Base-by-base conservation (phyloP, 2,329 filamentous ascomycete species). In the Xylariaceae sp. region DNA sequence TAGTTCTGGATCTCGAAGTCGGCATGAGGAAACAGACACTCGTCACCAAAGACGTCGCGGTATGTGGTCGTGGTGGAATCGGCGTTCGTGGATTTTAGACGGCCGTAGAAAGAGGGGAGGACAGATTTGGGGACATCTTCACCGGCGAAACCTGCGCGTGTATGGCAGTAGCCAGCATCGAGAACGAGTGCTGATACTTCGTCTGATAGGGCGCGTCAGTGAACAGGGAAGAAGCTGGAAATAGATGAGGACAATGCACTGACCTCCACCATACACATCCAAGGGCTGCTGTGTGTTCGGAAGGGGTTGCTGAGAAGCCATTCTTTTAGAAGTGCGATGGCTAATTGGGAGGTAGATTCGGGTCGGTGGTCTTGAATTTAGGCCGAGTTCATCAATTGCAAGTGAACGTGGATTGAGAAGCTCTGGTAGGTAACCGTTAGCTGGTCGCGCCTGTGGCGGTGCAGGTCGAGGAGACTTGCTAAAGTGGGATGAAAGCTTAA, bases 161-260 rank as follows among this genome's bases (percentile, higher is more conserved):
- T 93, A 65, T 87, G 89, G 70, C 90, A 91, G 78, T 92, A 97
- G 60, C 96, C 95, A 2, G 95, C 90, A 72, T 99, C 95, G 71
- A 99, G 90, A 40, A 99, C 91, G 66, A 99, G 89, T 50, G 96
- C 96, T 37, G 93, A 96, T 63, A 99, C 93, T 79, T 99, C 95
- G 80, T 99, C 95, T 96, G 68, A 55, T 56, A 50, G 52, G 55
- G 56, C 18, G 50, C 21, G 55, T 67, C 54, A 59, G 52, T 53
- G 37, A 18, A 40, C 6, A 37, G 5, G 52, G 41, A 20, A 20
- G 32, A 7, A 52, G 49, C 18, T 49, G 12, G 7, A 50, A 21
- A 23, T 21, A 19, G 40, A 50, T 48, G 49, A 64, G 57, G 54
- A 46, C 61, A 53, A 49, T 61, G 50, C 20, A 65, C 64, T 57